Evolutionary conservation across 352 stramenopile genomes (phyloP), one percentile per base, ranked within the genome.

Genomic region (Pythium diclinum): DNA sequence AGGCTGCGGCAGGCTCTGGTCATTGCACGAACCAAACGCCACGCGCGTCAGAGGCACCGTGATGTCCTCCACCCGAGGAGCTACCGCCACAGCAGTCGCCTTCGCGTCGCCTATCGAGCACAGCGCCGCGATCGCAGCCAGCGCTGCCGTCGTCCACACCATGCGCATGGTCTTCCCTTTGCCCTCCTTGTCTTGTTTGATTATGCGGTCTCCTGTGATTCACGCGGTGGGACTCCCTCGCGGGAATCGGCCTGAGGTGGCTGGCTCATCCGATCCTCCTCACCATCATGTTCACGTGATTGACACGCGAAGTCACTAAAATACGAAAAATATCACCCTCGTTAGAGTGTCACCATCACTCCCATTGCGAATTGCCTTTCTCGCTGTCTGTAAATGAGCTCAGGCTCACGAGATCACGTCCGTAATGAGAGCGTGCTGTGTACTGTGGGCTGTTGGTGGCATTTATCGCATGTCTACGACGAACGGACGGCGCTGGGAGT

Each of bases 11-110:
- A 92, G 86, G 71, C 83, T 87, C 72, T 95, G 87, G 55, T 95
- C 84, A 47, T 92, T 95, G 81, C 87, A 95, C 11, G 87, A 95
- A 38, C 85, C 87, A 66, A 95, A 95, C 28, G 76, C 83, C 48
- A 95, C 71, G 56, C 72, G 77, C 28, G 73, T 48, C 28, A 91
- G 76, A 34, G 82, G 75, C 38, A 68, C 33, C 48, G 72, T 65
- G 61, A 91, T 74, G 66, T 86, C 75, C 6, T 65, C 56, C 30
- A 73, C 59, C 23, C 65, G 52, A 8, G 53, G 51, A 42, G 36
- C 33, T 38, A 38, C 54, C 49, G 40, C 32, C 56, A 7, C 19
- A 1, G n/a, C 19, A 1, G n/a, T 4, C 23, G 46, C 25, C 3
- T 14, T 14, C 7, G 48, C 52, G 36, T 54, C 11, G 11, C 36